Evolutionary conservation across 176 grass and related monocot species (phyloP).

Genomic region (Raddia guianensis): DNA sequence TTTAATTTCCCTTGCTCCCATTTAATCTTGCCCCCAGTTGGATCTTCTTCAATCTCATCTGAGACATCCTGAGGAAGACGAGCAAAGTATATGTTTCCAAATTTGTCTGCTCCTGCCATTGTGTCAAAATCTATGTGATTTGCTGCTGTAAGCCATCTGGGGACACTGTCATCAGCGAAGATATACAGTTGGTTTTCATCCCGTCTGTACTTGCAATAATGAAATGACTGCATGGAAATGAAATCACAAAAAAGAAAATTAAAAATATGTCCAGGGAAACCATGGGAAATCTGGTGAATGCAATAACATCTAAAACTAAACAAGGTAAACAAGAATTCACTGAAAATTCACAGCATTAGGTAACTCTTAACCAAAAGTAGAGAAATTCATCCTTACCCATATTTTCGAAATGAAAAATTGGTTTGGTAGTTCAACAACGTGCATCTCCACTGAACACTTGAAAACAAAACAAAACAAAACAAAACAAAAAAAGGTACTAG

Average conservation of each 20-base stretch:
- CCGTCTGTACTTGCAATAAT: slow-evolving; percentile 99
- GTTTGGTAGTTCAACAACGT: not conserved
- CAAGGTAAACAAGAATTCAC: not conserved
- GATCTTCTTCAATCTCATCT: slow-evolving; percentile 99
- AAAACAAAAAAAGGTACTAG: not conserved
- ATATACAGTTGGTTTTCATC: slow-evolving; percentile 98
- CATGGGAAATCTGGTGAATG: not conserved
- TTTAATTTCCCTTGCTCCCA: slow-evolving; percentile 97
- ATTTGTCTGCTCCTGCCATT: slow-evolving; percentile 96
- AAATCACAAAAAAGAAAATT: slow-evolving; percentile 43
- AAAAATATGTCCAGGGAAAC: slow-evolving; percentile 23
- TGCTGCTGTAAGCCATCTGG: slow-evolving; percentile 90
- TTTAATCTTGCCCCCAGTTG: slow-evolving; percentile 97
- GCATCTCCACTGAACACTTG: not conserved
- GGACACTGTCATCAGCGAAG: slow-evolving; percentile 91
- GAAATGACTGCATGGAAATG: slow-evolving; percentile 76
- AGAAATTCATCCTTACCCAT: not conserved
- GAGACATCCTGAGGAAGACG: slow-evolving; percentile 92
- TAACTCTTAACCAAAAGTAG: slow-evolving; percentile 1
- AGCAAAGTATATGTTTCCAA: slow-evolving; percentile 96
- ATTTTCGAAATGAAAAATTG: not conserved
- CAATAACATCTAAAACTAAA: slow-evolving; percentile 13
- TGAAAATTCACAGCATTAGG: slow-evolving; percentile 15
- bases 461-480: slow-evolving; percentile 18
- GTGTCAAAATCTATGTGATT: slow-evolving; percentile 99